Conservation (phyloP, 345 rosid species). For the Murraya paniculata region DNA sequence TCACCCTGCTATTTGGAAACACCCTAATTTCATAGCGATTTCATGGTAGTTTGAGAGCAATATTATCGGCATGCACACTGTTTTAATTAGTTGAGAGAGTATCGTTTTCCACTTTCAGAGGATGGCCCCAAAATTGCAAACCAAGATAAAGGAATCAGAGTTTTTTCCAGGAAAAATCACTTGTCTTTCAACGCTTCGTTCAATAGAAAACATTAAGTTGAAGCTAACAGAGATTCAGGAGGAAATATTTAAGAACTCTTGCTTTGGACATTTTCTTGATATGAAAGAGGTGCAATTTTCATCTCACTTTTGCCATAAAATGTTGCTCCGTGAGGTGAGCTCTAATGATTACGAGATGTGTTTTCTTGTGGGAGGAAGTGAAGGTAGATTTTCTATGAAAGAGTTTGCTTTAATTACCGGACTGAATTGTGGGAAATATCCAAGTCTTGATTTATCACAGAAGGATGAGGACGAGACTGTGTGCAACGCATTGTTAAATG, state of each 20-base stretch:
- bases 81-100: background rate
- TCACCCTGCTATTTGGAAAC: background rate
- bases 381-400: slow-evolving; percentile 1
- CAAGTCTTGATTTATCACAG: background rate
- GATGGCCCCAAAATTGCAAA: slow-evolving; percentile 5
- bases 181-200: background rate
- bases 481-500: background rate
- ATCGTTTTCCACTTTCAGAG: background rate
- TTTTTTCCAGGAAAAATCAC: background rate
- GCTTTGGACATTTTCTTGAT: background rate
- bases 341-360: background rate
- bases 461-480: background rate
- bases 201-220: background rate
- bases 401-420: background rate
- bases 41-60: background rate
- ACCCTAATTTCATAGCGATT: background rate
- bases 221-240: background rate
- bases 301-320: background rate
- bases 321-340: background rate
- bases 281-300: background rate
- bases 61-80: background rate
- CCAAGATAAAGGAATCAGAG: background rate
- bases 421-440: background rate
- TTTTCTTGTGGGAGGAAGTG: slow-evolving; percentile 4
- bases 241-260: background rate